Base-by-base conservation (phyloP, 2,329 filamentous ascomycete genomes). In the Cladophialophora yegresii region DNA sequence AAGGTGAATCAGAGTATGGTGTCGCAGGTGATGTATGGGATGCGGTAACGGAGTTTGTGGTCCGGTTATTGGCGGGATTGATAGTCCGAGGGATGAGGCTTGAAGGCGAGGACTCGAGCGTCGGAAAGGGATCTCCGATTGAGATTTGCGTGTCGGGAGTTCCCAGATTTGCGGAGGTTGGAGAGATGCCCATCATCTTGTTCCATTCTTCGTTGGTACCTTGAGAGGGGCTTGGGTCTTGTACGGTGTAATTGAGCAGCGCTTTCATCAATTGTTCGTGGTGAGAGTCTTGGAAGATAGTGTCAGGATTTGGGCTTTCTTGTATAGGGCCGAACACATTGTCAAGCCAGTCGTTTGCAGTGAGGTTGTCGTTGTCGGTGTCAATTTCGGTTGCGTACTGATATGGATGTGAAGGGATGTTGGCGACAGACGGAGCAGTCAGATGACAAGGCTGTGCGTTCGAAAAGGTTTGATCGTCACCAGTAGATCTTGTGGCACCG, bases 201-300 rank as follows among this genome's bases (percentile, higher is more conserved):
- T 26, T 32, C 55, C 55, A 49, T 22, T 49, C 40, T 4, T 58
- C 26, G 26, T 58, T 40, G 12, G 9, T 6, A 33, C 36, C 55
- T 58, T 58, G 55, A 33, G 36, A 33, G 12, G 40, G 40, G n/a
- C 26, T 58, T 33, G 55, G 40, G 20, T 12, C 16, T 58, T 22
- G 36, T 26, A 16, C 16, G 5, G 30, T 16, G 40, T 49, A 58
- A 12, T 28, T 16, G 30, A 32, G 55, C 20, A 58, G 45, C 26
- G 30, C 16, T 10, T 13, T 49, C 45, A 30, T 30, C 7, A 58
- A 49, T 43, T 49, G 20, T 20, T 58, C 55, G 7, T 45, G 36
- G 23, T 12, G 10, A 9, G 22, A 22, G 6, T 58, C 23, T n/a
- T 32, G 33, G 30, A 49, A 49, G 22, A 49, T 7, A 36, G n/a